Base-by-base conservation (phyloP, 2,329 filamentous ascomycete genomes). In the Aspergillus sp. region DNA sequence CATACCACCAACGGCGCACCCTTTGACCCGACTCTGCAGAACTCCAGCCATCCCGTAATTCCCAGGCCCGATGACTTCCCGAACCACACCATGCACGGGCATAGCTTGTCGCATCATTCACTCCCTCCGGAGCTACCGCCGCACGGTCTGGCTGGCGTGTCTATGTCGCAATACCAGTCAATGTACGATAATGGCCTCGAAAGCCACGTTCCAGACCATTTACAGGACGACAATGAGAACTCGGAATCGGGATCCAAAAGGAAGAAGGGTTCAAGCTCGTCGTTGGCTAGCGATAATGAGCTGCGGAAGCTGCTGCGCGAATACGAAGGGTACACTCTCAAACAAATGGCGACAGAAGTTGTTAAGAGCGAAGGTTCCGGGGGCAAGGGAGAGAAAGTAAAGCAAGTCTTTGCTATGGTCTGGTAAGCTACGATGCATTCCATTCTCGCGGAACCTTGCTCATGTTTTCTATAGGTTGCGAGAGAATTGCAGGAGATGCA, bases 371-470 rank as follows among this genome's bases (percentile, higher is more conserved):
- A 69, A 49, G 63, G 65, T 11, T 56, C 57, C 24, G 66, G 66
- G 15, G 66, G 66, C 10, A 68, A 66, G 45, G 64, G 66, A 11
- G 66, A 69, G 42, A 69, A 69, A 42, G 63, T 67, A 25, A 69
- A 69, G 45, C 66, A 69, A 47, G 64, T 69, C 34, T 69, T 69
- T 48, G 66, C 65, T 24, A 69, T 69, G 66, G 59, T 68, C 35
- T 69, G 66, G 66, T 68, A 58, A 48, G 61, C 22, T 13, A 41
- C 3, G 16, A 8, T 26, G 10, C n/a, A 22, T 12, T 15, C 22
- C 4, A 28, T 17, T 14, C 15, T 7, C 4, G 13, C 16, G 13
- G n/a, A 17, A 8, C 25, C 4, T 33, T 36, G 24, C 35, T 45
- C 16, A 52, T 34, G 13, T 24, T 12, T 14, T 14, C 22, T 32